Evolutionary conservation across 345 rosid genomes (phyloP).

Genomic region (Mallotus nudiflorus): DNA sequence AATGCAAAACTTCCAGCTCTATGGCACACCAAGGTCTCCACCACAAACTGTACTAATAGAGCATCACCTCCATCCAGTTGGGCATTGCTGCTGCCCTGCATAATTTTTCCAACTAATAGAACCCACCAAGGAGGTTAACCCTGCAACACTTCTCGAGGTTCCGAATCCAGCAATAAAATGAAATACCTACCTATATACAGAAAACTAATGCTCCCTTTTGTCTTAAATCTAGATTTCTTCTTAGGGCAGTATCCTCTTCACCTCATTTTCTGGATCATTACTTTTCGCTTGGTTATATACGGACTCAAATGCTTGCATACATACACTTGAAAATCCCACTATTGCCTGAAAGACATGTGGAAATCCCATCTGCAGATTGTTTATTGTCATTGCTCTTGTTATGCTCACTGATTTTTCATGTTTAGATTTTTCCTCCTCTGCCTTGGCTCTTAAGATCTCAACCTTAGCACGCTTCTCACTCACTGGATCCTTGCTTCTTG

Average conservation of each 20-base stretch:
- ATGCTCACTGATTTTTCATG: constrained; percentile 72
- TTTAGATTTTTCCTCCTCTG: constrained; percentile 82
- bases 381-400: constrained; percentile 80
- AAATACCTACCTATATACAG: constrained; percentile 24
- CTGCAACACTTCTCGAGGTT: not conserved
- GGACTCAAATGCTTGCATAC: constrained; percentile 81
- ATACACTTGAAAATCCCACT: constrained; percentile 91
- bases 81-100: no score
- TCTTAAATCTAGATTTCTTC: not conserved
- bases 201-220: not conserved
- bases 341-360: constrained; percentile 89
- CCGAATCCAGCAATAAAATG: no score
- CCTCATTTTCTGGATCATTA: constrained; percentile 44
- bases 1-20: constrained; percentile 15
- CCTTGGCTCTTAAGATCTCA: constrained; percentile 58
- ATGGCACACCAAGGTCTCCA: not conserved
- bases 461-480: constrained; percentile 65
- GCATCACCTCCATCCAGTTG: no score
- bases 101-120: no score
- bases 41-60: not conserved
- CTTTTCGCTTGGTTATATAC: constrained; percentile 74
- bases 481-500: constrained; percentile 54
- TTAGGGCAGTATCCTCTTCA: constrained; percentile 53
- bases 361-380: constrained; percentile 91
- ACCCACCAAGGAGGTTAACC: constrained; percentile 1